These are phyloP conservation scores for Conidiobolus incongruus DNA, from an alignment of 371 early-diverging fungal species.

Conservation along the genomic window DNA sequence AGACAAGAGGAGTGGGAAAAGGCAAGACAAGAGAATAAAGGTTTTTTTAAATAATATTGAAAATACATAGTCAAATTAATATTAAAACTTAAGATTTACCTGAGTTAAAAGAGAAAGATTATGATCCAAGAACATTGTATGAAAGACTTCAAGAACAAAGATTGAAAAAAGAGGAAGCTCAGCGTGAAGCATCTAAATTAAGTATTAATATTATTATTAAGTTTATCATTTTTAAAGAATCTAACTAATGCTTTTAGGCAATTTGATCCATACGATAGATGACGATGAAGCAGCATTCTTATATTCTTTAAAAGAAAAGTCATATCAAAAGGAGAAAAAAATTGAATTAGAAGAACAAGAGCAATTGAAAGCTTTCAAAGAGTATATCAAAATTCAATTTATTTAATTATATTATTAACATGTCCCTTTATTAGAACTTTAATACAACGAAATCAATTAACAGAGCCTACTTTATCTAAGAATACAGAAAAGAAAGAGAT, in stretches of 20 bases:
- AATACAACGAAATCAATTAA: too few species aligned
- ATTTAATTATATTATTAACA: too few species aligned
- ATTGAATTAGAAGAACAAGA: not conserved
- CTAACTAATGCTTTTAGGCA: not conserved
- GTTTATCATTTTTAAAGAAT: not conserved
- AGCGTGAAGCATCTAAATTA: conserved; percentile 1
- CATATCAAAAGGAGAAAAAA: not conserved
- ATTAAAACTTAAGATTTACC: not conserved
- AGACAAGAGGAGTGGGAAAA: not conserved
- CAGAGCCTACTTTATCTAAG: too few species aligned
- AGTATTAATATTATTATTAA: not conserved
- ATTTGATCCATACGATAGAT: conserved; percentile 7
- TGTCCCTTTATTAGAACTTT: too few species aligned
- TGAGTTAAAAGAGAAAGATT: not conserved
- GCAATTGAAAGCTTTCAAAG: not conserved
- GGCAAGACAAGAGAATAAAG: too few species aligned
- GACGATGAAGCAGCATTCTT: conserved; percentile 5
- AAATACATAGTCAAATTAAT: not conserved
- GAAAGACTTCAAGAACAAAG: conserved; percentile 3
- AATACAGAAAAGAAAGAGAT: too few species aligned
- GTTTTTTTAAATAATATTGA: not conserved
- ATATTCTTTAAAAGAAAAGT: not conserved
- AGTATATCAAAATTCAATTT: not conserved
- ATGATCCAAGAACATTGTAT: conserved; percentile 3
- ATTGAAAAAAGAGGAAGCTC: conserved; percentile 1